Conservation (phyloP, 768 basidiomycete species). For the Naganishia randhawae region DNA sequence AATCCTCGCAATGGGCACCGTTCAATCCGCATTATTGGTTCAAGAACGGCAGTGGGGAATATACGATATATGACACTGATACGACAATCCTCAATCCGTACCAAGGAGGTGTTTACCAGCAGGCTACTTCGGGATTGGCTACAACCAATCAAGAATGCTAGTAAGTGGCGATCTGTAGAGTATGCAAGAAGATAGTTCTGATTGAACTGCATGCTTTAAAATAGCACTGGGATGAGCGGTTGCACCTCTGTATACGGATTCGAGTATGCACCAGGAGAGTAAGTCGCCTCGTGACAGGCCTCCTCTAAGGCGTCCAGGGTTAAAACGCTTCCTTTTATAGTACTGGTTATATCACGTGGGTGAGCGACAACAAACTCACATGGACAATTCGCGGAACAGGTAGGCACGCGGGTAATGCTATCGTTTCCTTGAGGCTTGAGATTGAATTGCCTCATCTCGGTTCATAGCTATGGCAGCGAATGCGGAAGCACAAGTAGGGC, state of each 20-base stretch:
- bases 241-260: constrained; percentile 73
- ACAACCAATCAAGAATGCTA: constrained; percentile 73
- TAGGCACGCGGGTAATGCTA: background rate
- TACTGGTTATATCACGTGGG: constrained; percentile 71
- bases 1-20: constrained; percentile 69
- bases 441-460: background rate
- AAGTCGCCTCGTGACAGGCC: constrained; percentile 20
- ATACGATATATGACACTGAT: constrained; percentile 59
- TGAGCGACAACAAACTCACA: constrained; percentile 59
- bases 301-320: background rate
- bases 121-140: constrained; percentile 71
- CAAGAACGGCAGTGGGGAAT: constrained; percentile 56
- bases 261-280: constrained; percentile 73
- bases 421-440: background rate
- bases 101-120: constrained; percentile 71
- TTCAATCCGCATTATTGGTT: constrained; percentile 67
- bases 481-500: constrained; percentile 60
- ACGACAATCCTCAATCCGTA: constrained; percentile 40
- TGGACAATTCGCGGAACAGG: constrained; percentile 56
- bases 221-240: constrained; percentile 49
- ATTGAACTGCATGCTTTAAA: background rate
- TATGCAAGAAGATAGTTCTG: background rate
- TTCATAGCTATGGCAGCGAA: constrained; percentile 66
- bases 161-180: constrained; percentile 48
- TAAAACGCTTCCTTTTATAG: constrained; percentile 16